Base-by-base conservation (phyloP, 2,329 filamentous ascomycete species). In the Paecilomyces niveus region DNA sequence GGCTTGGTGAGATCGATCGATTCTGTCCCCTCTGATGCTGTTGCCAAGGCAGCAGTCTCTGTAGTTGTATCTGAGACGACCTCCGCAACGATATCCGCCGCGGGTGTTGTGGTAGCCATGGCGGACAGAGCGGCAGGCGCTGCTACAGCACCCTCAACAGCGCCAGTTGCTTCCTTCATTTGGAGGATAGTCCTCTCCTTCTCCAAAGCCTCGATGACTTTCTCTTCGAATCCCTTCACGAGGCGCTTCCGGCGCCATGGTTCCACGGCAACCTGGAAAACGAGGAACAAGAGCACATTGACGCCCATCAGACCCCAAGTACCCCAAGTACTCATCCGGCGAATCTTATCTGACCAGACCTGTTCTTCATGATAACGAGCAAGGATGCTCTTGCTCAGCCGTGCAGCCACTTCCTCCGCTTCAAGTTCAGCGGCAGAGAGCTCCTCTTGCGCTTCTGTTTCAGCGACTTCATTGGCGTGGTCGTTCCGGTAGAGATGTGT, bases 241-340 rank as follows among this genome's bases (percentile, higher is more conserved):
- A 99, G 83, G 67, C 91, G 81, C 69, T 80, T 82, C 66, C 94
- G 81, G 65, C 92, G 86, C 91, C 93, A 97, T 3, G 94, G 94
- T 80, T 99, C 93, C 61, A 96, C 88, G 21, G 94, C 85, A 65
- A 96, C 87, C 75, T 97, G 88, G 66, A 95, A 86, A 18, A 92
- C 82, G 56, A 99, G 76, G 70, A 99, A 90, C 53, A 99, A 77
- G 61, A 97, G 73, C 32, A 97, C 89, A 71, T 99, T 99, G 69
- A 97, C 85, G 24, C 93, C 93, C 94, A 99, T 99, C 61, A 99
- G 78, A 0, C 93, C 94, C 86, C 95, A 97, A 0, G 94, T 99
- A 35, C 95, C 93, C 94, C 94, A 99, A 0, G 94, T 99, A 72
- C 89, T 94, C 81, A 96, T 96, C 64, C 94, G 83, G 35, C 94